These are phyloP conservation scores for Ophiostoma angusticollis DNA, from an alignment of 2,329 filamentous ascomycete species.

Conservation along the genomic window DNA sequence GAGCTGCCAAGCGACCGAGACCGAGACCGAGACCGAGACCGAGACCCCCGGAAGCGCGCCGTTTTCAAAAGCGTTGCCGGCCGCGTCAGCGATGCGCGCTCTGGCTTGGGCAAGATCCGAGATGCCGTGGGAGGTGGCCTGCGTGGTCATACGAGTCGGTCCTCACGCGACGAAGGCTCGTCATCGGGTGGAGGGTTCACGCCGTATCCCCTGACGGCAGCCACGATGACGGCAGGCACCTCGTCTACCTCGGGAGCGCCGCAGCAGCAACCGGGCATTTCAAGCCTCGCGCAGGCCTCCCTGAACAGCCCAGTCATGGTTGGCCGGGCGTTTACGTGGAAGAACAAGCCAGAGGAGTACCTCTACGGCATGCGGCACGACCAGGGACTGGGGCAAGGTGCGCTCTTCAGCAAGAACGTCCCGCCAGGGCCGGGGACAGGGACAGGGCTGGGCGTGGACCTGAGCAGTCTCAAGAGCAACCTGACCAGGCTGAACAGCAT, in stretches of 20 bases:
- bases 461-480: no score
- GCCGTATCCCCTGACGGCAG: slow-evolving; percentile 15
- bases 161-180: slow-evolving; percentile 43
- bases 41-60: slow-evolving; percentile 45
- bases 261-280: slow-evolving; percentile 19
- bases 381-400: neutral
- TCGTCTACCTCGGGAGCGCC: slow-evolving; percentile 11
- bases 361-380: slow-evolving; percentile 27
- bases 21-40: slow-evolving; percentile 5
- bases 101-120: slow-evolving; percentile 73
- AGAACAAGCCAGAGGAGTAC: slow-evolving; percentile 50
- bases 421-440: no score
- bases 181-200: slow-evolving; percentile 18
- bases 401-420: no score
- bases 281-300: slow-evolving; percentile 25
- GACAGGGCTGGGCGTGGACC: no score
- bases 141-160: slow-evolving; percentile 39
- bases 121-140: slow-evolving; percentile 58
- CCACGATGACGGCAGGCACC: slow-evolving; percentile 14
- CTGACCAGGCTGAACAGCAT: no score
- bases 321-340: slow-evolving; percentile 48
- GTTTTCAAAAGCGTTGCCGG: slow-evolving; percentile 71
- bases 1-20: slow-evolving; percentile 27
- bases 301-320: slow-evolving; percentile 29
- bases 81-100: slow-evolving; percentile 67